Conservation (phyloP, 805 yeast species). For the Yamadazyma tumulicola region DNA sequence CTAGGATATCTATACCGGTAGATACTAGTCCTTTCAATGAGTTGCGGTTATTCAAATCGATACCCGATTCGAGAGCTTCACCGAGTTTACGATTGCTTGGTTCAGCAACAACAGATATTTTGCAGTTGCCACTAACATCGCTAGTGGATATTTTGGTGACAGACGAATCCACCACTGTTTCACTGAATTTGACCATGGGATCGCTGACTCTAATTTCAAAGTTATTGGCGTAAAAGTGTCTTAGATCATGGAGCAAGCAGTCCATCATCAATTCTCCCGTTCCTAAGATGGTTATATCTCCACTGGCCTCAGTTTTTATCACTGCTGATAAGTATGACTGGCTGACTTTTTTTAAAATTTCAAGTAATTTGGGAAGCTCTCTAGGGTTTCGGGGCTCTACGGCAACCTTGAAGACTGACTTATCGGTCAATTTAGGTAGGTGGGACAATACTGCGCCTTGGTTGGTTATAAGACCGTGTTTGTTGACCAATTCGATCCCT, state of each 20-base stretch:
- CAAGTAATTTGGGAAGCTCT: constrained; percentile 68
- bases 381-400: constrained; percentile 79
- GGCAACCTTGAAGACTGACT: constrained; percentile 74
- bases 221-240: constrained; percentile 54
- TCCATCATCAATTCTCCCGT: constrained; percentile 89
- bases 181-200: constrained; percentile 77
- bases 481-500: constrained; percentile 59
- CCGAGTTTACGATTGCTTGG: constrained; percentile 54
- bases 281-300: constrained; percentile 77
- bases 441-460: background rate
- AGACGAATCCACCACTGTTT: constrained; percentile 66
- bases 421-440: constrained; percentile 13
- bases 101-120: constrained; percentile 71
- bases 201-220: constrained; percentile 79
- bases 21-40: constrained; percentile 52
- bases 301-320: constrained; percentile 80
- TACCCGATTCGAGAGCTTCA: constrained; percentile 11
- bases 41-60: constrained; percentile 33
- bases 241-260: constrained; percentile 72
- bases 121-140: constrained; percentile 52
- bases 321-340: constrained; percentile 63
- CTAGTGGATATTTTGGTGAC: constrained; percentile 62
- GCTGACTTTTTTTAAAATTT: constrained; percentile 62
- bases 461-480: constrained; percentile 54
- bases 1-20: constrained; percentile 79